phyloP scores from a whole-genome alignment of 345 rosid genomes.

The Chamaenerion angustifolium region DNA sequence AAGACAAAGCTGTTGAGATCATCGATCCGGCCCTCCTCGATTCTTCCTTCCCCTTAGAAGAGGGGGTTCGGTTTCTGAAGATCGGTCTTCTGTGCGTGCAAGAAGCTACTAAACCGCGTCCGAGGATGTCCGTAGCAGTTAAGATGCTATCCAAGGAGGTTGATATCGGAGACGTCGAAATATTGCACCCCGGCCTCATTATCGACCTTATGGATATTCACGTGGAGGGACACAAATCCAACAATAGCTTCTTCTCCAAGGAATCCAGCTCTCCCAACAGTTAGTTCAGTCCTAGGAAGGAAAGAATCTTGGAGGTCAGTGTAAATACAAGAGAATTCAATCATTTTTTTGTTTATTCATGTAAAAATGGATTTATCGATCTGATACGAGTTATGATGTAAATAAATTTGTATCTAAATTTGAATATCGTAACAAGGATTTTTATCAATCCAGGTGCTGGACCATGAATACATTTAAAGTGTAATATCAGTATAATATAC shows the following conservation, averaged over 20 bases:
- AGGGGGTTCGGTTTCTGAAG: slow-evolving; percentile 25
- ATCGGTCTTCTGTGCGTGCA: slow-evolving; percentile 49
- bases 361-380: no score
- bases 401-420: no score
- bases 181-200: slow-evolving; percentile 35
- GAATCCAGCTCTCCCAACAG: slow-evolving; percentile 2
- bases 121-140: slow-evolving; percentile 27
- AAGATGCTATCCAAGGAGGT: slow-evolving; percentile 24
- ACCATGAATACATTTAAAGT: no score
- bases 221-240: slow-evolving; percentile 12
- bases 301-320: no score
- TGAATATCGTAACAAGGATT: no score
- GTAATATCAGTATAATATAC: no score
- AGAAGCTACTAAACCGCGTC: slow-evolving; percentile 32
- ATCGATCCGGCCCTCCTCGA: slow-evolving; percentile 28
- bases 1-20: slow-evolving; percentile 13
- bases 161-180: slow-evolving; percentile 10
- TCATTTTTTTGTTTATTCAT: no score
- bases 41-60: slow-evolving; percentile 26
- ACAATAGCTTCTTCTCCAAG: slow-evolving; percentile 10
- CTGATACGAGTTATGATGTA: no score
- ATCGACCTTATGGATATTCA: slow-evolving; percentile 34
- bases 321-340: no score
- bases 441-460: no score
- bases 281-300: no score